Conservation (phyloP, 1,139 yeast species). For the Zygosaccharomyces sapae region DNA sequence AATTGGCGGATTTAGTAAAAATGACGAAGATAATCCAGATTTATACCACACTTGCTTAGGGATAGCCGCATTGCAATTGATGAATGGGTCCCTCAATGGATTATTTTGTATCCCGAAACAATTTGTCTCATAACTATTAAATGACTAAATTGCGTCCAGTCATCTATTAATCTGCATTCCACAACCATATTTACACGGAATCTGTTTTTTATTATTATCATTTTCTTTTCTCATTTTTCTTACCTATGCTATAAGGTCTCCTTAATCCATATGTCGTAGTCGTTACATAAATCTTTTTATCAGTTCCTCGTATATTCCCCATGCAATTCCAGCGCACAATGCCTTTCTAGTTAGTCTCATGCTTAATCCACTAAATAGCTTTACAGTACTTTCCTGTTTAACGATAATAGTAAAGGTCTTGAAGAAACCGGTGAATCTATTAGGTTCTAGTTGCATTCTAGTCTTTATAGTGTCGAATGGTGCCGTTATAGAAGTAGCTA, state of each 20-base stretch:
- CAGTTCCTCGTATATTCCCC: constrained; percentile 94
- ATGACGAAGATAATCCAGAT: constrained; percentile 61
- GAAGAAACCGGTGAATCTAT: constrained; percentile 40
- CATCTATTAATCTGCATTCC: too few species aligned
- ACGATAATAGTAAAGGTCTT: constrained; percentile 42
- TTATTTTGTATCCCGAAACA: constrained; percentile 28
- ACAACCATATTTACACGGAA: constrained; percentile 1
- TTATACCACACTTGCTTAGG: constrained; percentile 66
- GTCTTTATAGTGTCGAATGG: constrained; percentile 96
- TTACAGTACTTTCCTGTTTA: constrained; percentile 54
- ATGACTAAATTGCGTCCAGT: too few species aligned
- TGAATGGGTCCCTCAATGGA: constrained; percentile 36
- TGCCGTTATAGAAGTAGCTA: constrained; percentile 84
- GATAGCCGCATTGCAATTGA: constrained; percentile 51
- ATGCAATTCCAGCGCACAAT: constrained; percentile 87
- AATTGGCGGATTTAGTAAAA: constrained; percentile 82
- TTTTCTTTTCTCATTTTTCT: not conserved
- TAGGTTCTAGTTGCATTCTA: constrained; percentile 70
- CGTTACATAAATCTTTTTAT: constrained; percentile 42
- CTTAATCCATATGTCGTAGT: constrained; percentile 1
- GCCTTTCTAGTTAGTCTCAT: constrained; percentile 82
- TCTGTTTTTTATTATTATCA: too few species aligned
- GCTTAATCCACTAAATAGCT: constrained; percentile 78
- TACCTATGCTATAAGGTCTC: not conserved
- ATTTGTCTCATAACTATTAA: not conserved